These are phyloP conservation scores for Neurospora tetraspora DNA, from an alignment of 495 filamentous ascomycete genomes.

Conservation along the genomic window DNA sequence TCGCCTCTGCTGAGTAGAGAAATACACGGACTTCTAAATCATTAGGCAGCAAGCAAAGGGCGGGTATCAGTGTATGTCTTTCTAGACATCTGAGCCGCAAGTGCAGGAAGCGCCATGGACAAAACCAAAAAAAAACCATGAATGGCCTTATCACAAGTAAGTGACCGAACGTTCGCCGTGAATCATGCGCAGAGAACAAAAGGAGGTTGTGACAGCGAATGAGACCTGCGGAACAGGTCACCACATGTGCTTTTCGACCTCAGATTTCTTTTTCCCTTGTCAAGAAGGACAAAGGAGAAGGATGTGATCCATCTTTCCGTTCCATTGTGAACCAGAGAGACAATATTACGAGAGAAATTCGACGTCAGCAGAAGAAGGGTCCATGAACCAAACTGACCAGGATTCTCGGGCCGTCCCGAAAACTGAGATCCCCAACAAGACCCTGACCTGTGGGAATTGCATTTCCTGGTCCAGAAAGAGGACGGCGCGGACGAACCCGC, in stretches of 20 bases:
- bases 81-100: too few relatives aligned
- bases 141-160: not conserved
- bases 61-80: too few relatives aligned
- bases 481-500: too few relatives aligned
- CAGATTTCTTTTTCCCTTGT: not conserved
- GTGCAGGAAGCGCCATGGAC: too few relatives aligned
- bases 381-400: not conserved
- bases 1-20: not conserved
- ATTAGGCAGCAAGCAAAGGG: too few relatives aligned
- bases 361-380: not conserved
- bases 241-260: not conserved
- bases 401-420: not conserved
- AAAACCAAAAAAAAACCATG: not conserved
- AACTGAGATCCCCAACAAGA: not conserved
- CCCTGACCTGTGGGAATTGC: not conserved
- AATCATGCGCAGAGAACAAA: not conserved
- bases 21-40: not conserved
- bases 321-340: not conserved
- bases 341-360: not conserved
- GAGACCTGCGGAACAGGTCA: not conserved
- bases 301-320: not conserved
- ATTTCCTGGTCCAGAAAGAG: too few relatives aligned
- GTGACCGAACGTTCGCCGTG: too few relatives aligned
- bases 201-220: not conserved
- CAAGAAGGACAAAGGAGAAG: not conserved